A percentile compares a stretch with the other conserved stretches of the same genome.
Conservation (phyloP, 2,329 filamentous ascomycete species). For the Xylaria sp. region DNA sequence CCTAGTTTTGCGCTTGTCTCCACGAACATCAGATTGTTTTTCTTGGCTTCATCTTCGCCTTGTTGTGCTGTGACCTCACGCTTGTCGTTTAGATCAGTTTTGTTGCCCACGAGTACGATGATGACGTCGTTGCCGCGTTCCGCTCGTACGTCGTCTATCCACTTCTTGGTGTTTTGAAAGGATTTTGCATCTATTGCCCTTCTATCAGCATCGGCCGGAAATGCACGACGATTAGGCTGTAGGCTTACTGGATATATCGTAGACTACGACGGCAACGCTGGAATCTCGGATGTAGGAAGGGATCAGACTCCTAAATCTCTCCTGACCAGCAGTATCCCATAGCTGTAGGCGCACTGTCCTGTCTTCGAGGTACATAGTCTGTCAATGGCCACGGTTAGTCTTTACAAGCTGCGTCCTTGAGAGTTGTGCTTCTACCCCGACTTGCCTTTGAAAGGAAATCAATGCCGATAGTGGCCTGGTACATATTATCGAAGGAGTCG, state of each 20-base stretch:
- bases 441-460: constrained; percentile 96
- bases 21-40: constrained; percentile 98
- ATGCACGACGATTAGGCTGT: neutral
- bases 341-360: constrained; percentile 95
- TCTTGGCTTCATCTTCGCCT: constrained; percentile 97
- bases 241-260: constrained; percentile 86
- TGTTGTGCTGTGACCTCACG: constrained; percentile 95
- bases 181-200: constrained; percentile 77
- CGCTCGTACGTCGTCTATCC: constrained; percentile 97
- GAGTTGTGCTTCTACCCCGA: neutral
- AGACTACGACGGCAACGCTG: constrained; percentile 96
- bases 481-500: constrained; percentile 99
- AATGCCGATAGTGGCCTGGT: constrained; percentile 98
- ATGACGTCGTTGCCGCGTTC: constrained; percentile 99
- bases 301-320: constrained; percentile 95
- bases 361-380: constrained; percentile 99
- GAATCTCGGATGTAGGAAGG: constrained; percentile 99
- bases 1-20: constrained; percentile 98
- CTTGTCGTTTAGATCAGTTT: constrained; percentile 98
- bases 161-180: constrained; percentile 98
- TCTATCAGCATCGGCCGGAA: constrained; percentile 22
- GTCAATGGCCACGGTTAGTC: constrained; percentile 22
- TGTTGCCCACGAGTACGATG: constrained; percentile 97
- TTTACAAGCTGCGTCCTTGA: constrained; percentile 6
- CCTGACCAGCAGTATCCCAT: constrained; percentile 98